phyloP scores from a whole-genome alignment of 768 basidiomycete genomes.

The Panellus pusillus region DNA sequence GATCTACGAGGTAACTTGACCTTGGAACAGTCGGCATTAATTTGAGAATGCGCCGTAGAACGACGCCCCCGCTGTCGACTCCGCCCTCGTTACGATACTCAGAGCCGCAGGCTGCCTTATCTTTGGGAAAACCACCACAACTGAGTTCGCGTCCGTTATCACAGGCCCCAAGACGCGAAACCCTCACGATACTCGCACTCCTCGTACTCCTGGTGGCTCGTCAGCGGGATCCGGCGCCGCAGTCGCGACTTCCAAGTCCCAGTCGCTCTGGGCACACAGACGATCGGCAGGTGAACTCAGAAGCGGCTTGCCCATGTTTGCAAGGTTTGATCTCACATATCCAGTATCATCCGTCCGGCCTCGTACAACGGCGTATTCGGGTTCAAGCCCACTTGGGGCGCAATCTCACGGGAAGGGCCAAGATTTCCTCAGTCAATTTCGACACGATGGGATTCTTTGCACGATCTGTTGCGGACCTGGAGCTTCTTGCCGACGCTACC shows the following conservation, averaged over 20 bases:
- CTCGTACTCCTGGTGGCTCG: constrained; percentile 21
- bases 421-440: constrained; percentile 18
- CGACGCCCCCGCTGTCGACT: constrained; percentile 13
- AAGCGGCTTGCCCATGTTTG: neutral
- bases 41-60: neutral
- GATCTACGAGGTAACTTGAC: constrained; percentile 1
- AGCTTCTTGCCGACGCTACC: constrained; percentile 20
- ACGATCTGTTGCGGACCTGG: constrained; percentile 15
- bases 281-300: constrained; percentile 14
- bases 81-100: constrained; percentile 16
- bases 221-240: constrained; percentile 23
- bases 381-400: constrained; percentile 22
- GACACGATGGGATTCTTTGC: constrained; percentile 22
- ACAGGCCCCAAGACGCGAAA: constrained; percentile 18
- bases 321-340: neutral
- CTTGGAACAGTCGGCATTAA: too few species aligned
- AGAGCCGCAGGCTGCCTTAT: constrained; percentile 20
- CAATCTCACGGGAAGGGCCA: constrained; percentile 20
- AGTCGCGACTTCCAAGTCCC: constrained; percentile 22
- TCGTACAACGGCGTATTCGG: constrained; percentile 21
- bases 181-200: constrained; percentile 8
- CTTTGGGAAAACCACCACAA: constrained; percentile 21
- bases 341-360: constrained; percentile 20
- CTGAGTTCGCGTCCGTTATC: constrained; percentile 18
- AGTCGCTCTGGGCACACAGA: constrained; percentile 21